Evolutionary conservation across 768 basidiomycete genomes (phyloP).

Genomic region (Daedaleopsis sinensis): DNA sequence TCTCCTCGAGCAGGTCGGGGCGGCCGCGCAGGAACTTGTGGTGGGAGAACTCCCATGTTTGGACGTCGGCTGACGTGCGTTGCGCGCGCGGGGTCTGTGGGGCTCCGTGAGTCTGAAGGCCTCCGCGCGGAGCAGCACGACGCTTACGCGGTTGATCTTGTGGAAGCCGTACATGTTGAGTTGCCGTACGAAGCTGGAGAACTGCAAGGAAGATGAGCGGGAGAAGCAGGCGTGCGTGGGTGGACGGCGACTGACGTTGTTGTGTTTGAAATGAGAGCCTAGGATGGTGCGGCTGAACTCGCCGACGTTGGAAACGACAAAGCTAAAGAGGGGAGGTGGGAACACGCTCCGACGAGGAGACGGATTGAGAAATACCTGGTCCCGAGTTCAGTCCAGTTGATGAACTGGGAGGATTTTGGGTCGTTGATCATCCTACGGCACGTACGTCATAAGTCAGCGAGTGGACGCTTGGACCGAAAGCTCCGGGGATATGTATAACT

Average conservation of each 20-base stretch:
- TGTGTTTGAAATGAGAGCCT: conserved; percentile 89
- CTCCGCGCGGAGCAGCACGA: background rate
- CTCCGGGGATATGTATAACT: conserved; percentile 1
- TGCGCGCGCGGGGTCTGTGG: conserved; percentile 79
- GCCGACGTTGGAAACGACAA: conserved; percentile 84
- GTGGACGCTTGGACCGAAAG: background rate
- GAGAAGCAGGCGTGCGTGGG: background rate
- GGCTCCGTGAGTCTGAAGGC: background rate
- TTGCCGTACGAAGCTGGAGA: conserved; percentile 92
- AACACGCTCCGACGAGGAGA: conserved; percentile 1
- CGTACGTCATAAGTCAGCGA: background rate
- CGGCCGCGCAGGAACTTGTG: conserved; percentile 82
- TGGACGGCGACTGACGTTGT: conserved; percentile 61
- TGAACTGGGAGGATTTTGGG: conserved; percentile 76
- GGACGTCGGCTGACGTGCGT: conserved; percentile 76
- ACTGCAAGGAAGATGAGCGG: conserved; percentile 46
- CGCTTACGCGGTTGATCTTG: conserved; percentile 80
- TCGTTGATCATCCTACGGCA: conserved; percentile 80
- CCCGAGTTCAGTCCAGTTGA: conserved; percentile 81
- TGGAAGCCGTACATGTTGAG: conserved; percentile 98
- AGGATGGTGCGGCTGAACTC: conserved; percentile 86
- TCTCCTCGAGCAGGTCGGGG: conserved; percentile 81
- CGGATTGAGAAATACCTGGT: conserved; percentile 47
- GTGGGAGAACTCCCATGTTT: conserved; percentile 90
- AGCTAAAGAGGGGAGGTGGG: conserved; percentile 41